These are phyloP conservation scores for Ligustrum vulgare DNA, from an alignment of 257 asterid genomes.

Conservation along the genomic window DNA sequence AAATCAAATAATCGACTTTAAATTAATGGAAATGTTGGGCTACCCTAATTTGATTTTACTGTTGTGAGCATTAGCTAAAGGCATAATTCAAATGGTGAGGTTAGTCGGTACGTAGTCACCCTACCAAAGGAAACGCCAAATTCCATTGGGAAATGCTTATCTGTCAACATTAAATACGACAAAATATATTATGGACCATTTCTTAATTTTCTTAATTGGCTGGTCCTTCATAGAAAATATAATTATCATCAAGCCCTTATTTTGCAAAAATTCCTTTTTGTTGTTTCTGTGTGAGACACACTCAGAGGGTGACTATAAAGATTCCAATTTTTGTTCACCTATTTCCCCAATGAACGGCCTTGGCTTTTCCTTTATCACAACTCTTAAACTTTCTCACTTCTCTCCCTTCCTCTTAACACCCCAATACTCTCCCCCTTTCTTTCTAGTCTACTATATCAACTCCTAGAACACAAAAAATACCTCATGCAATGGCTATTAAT, in stretches of 20 bases:
- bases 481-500: conserved; percentile 65
- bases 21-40: background rate
- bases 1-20: background rate
- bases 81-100: background rate
- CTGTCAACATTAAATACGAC: conserved; percentile 47
- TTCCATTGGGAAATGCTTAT: conserved; percentile 59
- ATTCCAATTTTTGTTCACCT: conserved; percentile 43
- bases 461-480: background rate
- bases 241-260: conserved; percentile 24
- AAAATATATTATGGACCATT: conserved; percentile 37
- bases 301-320: conserved; percentile 37
- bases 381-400: conserved; percentile 20
- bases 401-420: conserved; percentile 6
- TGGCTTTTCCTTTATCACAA: conserved; percentile 46
- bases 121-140: conserved; percentile 72
- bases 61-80: background rate
- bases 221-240: conserved; percentile 21
- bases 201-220: background rate
- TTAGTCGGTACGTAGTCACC: conserved; percentile 3
- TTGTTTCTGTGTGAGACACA: conserved; percentile 33
- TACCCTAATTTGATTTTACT: background rate
- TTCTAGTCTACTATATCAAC: background rate
- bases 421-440: background rate
- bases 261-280: conserved; percentile 32
- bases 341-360: conserved; percentile 38